A percentile compares a stretch with the other conserved stretches of the same genome.
phyloP scores from a whole-genome alignment of 176 grass and related monocot species.

The Areca catechu region DNA sequence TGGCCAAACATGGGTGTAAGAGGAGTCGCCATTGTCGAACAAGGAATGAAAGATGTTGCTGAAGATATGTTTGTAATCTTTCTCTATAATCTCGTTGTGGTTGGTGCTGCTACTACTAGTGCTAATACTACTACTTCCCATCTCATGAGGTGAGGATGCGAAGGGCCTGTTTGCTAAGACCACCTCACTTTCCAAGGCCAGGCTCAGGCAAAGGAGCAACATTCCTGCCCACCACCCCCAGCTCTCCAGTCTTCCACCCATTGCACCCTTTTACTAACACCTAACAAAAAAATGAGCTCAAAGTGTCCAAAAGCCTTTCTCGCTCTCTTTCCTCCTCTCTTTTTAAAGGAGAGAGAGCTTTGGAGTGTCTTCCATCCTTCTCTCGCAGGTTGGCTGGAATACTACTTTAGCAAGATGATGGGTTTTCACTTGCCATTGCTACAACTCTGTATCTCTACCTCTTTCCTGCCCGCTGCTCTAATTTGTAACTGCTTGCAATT shows the following conservation, averaged over 20 bases:
- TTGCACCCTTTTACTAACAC: too few species aligned
- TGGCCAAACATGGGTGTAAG: constrained; percentile 11
- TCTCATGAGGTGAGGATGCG: background rate
- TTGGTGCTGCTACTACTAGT: background rate
- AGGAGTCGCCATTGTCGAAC: constrained; percentile 6
- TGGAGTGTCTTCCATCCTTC: background rate
- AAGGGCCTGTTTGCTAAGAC: constrained; percentile 6
- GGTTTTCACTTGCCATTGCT: too few species aligned
- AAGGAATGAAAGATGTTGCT: background rate
- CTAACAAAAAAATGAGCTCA: too few species aligned
- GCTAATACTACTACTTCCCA: background rate
- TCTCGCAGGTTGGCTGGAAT: background rate
- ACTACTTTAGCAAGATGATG: too few species aligned
- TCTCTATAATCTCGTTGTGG: background rate
- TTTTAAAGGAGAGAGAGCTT: too few species aligned
- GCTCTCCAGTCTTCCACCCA: too few species aligned
- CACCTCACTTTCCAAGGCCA: background rate
- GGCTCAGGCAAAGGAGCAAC: background rate
- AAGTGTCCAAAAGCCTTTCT: too few species aligned
- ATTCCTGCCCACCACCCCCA: background rate
- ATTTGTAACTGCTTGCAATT: too few species aligned
- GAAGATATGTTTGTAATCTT: background rate
- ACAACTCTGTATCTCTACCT: too few species aligned
- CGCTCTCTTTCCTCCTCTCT: too few species aligned
- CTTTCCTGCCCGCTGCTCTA: too few species aligned